Conservation (phyloP, 371 early-diverging fungal genomes). For the Mucor saturninus region DNA sequence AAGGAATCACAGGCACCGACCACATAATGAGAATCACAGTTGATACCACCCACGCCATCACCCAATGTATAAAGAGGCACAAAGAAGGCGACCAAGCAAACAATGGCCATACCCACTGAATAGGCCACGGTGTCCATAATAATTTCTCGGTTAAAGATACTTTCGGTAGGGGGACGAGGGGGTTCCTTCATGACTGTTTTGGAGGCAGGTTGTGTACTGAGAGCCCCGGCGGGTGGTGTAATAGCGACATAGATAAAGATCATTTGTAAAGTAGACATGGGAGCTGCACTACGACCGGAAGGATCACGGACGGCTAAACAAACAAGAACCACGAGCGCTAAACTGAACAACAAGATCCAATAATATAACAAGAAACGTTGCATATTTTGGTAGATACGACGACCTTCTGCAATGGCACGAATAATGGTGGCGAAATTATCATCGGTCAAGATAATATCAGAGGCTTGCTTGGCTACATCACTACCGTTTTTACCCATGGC, state of each 20-base stretch:
- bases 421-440: constrained; percentile 90
- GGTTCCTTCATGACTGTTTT: constrained; percentile 78
- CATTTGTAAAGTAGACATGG: constrained; percentile 43
- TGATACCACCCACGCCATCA: constrained; percentile 60
- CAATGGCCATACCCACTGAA: constrained; percentile 57
- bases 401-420: constrained; percentile 82
- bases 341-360: constrained; percentile 59
- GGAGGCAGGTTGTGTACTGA: constrained; percentile 83
- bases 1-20: constrained; percentile 63
- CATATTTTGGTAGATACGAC: constrained; percentile 91
- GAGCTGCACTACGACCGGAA: constrained; percentile 76
- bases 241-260: constrained; percentile 34
- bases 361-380: constrained; percentile 90
- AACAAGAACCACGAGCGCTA: constrained; percentile 62
- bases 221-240: constrained; percentile 80
- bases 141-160: constrained; percentile 61
- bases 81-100: constrained; percentile 60
- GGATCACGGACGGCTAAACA: constrained; percentile 75
- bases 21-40: constrained; percentile 65
- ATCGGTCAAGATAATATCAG: constrained; percentile 88
- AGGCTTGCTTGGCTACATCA: constrained; percentile 92
- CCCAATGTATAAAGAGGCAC: constrained; percentile 62
- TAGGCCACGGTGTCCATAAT: constrained; percentile 40
- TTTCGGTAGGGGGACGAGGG: constrained; percentile 76
- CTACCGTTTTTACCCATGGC: constrained; percentile 92